Conservation (phyloP, 2,329 filamentous ascomycete genomes). For the Botrytis aclada region DNA sequence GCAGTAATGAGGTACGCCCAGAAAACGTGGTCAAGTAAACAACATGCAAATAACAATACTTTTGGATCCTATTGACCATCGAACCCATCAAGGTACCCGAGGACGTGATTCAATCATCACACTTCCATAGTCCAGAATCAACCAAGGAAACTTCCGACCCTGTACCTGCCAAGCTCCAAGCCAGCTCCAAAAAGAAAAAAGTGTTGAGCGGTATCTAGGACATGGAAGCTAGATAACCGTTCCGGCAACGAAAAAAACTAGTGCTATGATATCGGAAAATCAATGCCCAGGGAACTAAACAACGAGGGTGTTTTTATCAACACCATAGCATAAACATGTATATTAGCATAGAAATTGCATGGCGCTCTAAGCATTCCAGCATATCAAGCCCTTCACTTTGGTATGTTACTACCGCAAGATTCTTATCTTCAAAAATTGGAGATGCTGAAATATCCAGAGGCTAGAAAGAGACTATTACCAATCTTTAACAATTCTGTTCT, state of each 20-base stretch:
- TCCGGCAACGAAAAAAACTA: neutral
- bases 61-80: neutral
- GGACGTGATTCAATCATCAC: neutral
- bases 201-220: neutral
- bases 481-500: neutral
- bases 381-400: fast-evolving
- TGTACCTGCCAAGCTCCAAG: neutral
- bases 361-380: neutral
- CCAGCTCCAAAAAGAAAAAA: neutral
- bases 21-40: neutral
- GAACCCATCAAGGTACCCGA: neutral
- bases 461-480: neutral
- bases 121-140: neutral
- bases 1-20: neutral
- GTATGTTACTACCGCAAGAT: too few species aligned
- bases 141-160: neutral
- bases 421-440: neutral
- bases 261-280: neutral
- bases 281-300: neutral
- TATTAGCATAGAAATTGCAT: neutral
- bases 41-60: neutral
- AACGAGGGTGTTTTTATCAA: neutral
- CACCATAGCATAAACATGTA: neutral
- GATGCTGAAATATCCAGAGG: neutral
- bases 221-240: neutral